These are phyloP conservation scores for Asparagopsis taxiformis DNA, from an alignment of 31 red algal genomes.

Conservation along the genomic window DNA sequence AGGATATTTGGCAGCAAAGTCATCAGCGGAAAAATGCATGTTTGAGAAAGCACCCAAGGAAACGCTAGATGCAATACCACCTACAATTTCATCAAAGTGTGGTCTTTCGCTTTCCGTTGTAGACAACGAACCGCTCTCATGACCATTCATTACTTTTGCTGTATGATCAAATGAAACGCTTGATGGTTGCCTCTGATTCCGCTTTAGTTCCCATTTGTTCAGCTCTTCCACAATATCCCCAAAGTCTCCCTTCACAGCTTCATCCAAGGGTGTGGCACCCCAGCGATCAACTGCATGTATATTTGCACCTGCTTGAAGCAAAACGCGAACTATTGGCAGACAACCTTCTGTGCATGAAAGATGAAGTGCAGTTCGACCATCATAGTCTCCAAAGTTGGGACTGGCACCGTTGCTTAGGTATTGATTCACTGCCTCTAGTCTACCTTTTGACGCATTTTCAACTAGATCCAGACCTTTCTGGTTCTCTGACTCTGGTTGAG, in stretches of 20 bases:
- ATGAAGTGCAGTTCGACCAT: slow-evolving; percentile 90
- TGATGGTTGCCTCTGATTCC: slow-evolving; percentile 19
- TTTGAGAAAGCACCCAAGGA: slow-evolving; percentile 46
- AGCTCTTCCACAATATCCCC: slow-evolving; percentile 37
- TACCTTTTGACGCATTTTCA: slow-evolving; percentile 32
- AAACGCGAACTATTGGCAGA: slow-evolving; percentile 41
- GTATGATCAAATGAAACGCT: slow-evolving; percentile 18
- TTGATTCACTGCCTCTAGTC: slow-evolving; percentile 25
- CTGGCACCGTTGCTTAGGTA: slow-evolving; percentile 46
- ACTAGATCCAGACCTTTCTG: slow-evolving; percentile 50
- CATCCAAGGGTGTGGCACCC: slow-evolving; percentile 81
- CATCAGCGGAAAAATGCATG: slow-evolving; percentile 38
- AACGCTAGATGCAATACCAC: slow-evolving; percentile 34
- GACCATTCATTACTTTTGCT: slow-evolving; percentile 10
- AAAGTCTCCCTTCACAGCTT: slow-evolving; percentile 12
- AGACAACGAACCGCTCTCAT: slow-evolving; percentile 7
- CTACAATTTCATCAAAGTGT: slow-evolving; percentile 30
- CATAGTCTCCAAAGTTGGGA: slow-evolving; percentile 70
- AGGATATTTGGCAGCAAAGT: slow-evolving; percentile 58
- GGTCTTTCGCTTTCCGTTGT: slow-evolving; percentile 24
- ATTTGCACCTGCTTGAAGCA: slow-evolving; percentile 80
- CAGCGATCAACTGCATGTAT: slow-evolving; percentile 85
- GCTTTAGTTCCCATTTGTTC: slow-evolving; percentile 27
- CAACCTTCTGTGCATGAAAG: slow-evolving; percentile 82
- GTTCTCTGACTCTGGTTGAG: slow-evolving; percentile 56